Percentiles rank a stretch among this genome's conserved stretches.
These are phyloP conservation scores for Avicennia marina DNA, from an alignment of 257 asterid genomes.

Conservation along the genomic window DNA sequence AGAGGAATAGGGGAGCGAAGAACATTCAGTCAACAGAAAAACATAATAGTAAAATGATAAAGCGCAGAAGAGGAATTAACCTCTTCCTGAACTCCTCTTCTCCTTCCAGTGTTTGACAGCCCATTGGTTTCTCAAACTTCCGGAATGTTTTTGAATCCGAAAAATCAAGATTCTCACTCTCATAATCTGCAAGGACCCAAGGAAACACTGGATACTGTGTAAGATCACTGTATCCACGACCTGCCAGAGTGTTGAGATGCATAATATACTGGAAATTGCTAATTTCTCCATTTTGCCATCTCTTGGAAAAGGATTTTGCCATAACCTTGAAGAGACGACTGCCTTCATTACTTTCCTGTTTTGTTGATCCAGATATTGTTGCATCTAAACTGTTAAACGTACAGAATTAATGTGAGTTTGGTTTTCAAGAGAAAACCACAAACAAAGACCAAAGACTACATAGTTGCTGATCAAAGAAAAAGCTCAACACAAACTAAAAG, in stretches of 20 bases:
- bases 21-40: neutral
- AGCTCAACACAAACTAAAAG: constrained; percentile 1
- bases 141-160: constrained; percentile 90
- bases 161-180: constrained; percentile 78
- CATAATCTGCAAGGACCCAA: constrained; percentile 95
- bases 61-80: constrained; percentile 32
- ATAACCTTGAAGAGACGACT: constrained; percentile 95
- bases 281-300: constrained; percentile 99
- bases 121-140: constrained; percentile 90
- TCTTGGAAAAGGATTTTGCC: constrained; percentile 95
- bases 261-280: constrained; percentile 98
- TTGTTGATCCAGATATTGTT: constrained; percentile 85
- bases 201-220: constrained; percentile 99
- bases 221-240: constrained; percentile 99
- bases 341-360: constrained; percentile 92
- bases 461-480: constrained; percentile 5
- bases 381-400: constrained; percentile 72
- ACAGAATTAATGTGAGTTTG: constrained; percentile 15
- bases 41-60: constrained; percentile 3
- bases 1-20: neutral
- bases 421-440: constrained; percentile 10
- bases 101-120: constrained; percentile 93
- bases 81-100: constrained; percentile 96
- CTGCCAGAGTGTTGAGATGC: constrained; percentile 98
- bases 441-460: neutral